A percentile compares a stretch with the other conserved stretches of the same genome.
Conservation (phyloP, 306 rosid genomes). For the Malus sieversii region DNA sequence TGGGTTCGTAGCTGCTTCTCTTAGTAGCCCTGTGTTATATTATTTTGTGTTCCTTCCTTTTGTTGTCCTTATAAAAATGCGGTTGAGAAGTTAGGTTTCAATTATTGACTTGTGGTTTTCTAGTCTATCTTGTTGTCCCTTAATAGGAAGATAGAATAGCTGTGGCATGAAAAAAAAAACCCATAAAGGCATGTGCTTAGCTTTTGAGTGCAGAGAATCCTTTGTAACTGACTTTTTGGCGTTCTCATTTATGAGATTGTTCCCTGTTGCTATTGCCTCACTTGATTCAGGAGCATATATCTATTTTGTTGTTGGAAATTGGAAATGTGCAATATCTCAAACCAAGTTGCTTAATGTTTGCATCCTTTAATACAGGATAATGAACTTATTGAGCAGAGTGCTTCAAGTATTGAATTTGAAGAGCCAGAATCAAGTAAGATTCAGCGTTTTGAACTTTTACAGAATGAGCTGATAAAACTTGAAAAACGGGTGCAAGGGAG, state of each 20-base stretch:
- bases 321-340: slow-evolving; percentile 10
- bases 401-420: slow-evolving; percentile 35
- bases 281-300: background rate
- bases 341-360: slow-evolving; percentile 12
- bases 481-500: slow-evolving; percentile 80
- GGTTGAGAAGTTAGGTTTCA: background rate
- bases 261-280: background rate
- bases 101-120: background rate
- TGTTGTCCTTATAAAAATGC: background rate
- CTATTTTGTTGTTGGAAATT: slow-evolving; percentile 15
- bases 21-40: background rate
- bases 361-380: slow-evolving; percentile 49
- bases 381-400: slow-evolving; percentile 36
- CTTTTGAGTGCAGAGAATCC: background rate
- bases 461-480: slow-evolving; percentile 81
- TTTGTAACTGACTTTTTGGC: background rate
- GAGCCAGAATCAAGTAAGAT: slow-evolving; percentile 62
- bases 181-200: background rate
- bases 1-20: background rate
- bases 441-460: slow-evolving; percentile 69
- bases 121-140: background rate
- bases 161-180: background rate
- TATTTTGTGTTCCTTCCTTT: background rate
- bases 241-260: background rate
- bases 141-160: background rate